Conservation (phyloP, 352 stramenopile species). For the Phytophthora ramorum region DNA sequence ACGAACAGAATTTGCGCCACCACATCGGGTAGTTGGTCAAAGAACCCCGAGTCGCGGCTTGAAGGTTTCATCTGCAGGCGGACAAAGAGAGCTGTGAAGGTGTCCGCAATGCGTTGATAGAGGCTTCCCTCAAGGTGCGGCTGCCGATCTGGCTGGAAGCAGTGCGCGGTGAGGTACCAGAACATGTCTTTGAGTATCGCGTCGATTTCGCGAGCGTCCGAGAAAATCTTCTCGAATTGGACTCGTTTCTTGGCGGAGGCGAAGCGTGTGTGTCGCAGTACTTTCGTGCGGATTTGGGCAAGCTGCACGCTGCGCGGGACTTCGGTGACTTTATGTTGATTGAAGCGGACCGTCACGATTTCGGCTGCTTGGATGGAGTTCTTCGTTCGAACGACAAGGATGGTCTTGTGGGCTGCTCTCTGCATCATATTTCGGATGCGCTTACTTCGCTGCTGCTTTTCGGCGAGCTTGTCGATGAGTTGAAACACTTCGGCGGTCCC, state of each 20-base stretch:
- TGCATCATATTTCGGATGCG: constrained; percentile 72
- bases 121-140: constrained; percentile 47
- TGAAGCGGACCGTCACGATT: constrained; percentile 69
- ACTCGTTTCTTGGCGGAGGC: constrained; percentile 34
- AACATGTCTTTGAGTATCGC: constrained; percentile 78
- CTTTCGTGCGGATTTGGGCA: constrained; percentile 51
- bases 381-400: constrained; percentile 75
- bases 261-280: constrained; percentile 53
- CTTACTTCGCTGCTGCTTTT: constrained; percentile 59
- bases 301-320: constrained; percentile 62
- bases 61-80: constrained; percentile 59
- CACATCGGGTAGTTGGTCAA: constrained; percentile 64
- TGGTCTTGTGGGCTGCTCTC: constrained; percentile 72
- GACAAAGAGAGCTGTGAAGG: constrained; percentile 70
- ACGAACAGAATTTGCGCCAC: constrained; percentile 71
- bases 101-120: constrained; percentile 73
- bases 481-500: constrained; percentile 53
- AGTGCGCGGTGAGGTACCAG: constrained; percentile 69
- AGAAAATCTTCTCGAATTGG: constrained; percentile 59
- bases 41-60: constrained; percentile 59
- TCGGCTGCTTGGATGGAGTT: constrained; percentile 75
- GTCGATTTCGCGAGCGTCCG: constrained; percentile 49
- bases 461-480: constrained; percentile 55
- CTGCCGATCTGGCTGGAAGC: constrained; percentile 62
- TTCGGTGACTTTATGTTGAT: constrained; percentile 52